A percentile compares a stretch with the other conserved stretches of the same genome.
These are phyloP conservation scores for Rhizomucor miehei DNA, from an alignment of 371 early-diverging fungal genomes.

Conservation along the genomic window DNA sequence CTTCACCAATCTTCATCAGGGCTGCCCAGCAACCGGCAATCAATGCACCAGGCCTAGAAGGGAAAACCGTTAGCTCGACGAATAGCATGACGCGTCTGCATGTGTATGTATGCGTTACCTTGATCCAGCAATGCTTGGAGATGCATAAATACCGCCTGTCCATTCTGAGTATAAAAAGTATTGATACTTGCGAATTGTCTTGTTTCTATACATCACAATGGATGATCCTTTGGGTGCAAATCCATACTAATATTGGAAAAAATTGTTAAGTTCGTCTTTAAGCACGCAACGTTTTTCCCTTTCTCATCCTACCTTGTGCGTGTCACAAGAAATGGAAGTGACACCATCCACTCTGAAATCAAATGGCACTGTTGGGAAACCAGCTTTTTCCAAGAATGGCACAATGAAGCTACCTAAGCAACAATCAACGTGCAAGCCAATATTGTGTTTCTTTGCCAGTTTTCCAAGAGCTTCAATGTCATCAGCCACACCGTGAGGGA, in stretches of 20 bases:
- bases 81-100: not conserved
- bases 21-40: slow-evolving; percentile 97
- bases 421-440: slow-evolving; percentile 94
- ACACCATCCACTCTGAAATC: slow-evolving; percentile 94
- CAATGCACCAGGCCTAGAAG: slow-evolving; percentile 79
- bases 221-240: slow-evolving; percentile 97
- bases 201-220: slow-evolving; percentile 88
- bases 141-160: slow-evolving; percentile 97
- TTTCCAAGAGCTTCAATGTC: slow-evolving; percentile 80
- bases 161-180: slow-evolving; percentile 90
- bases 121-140: slow-evolving; percentile 92
- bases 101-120: slow-evolving; percentile 38
- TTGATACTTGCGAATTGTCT: slow-evolving; percentile 81
- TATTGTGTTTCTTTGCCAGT: slow-evolving; percentile 78
- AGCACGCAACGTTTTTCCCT: not conserved
- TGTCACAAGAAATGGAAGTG: slow-evolving; percentile 94
- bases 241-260: slow-evolving; percentile 60
- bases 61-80: not conserved
- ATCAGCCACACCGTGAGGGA: slow-evolving; percentile 93
- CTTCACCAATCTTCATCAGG: slow-evolving; percentile 81
- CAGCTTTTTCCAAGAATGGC: slow-evolving; percentile 91
- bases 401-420: slow-evolving; percentile 96
- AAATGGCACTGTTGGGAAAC: slow-evolving; percentile 76
- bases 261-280: not conserved
- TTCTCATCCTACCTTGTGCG: slow-evolving; percentile 75